Percentiles rank a stretch among this genome's conserved stretches.
phyloP scores from a whole-genome alignment of 495 filamentous ascomycete species.

The Lentithecium fluviatile region DNA sequence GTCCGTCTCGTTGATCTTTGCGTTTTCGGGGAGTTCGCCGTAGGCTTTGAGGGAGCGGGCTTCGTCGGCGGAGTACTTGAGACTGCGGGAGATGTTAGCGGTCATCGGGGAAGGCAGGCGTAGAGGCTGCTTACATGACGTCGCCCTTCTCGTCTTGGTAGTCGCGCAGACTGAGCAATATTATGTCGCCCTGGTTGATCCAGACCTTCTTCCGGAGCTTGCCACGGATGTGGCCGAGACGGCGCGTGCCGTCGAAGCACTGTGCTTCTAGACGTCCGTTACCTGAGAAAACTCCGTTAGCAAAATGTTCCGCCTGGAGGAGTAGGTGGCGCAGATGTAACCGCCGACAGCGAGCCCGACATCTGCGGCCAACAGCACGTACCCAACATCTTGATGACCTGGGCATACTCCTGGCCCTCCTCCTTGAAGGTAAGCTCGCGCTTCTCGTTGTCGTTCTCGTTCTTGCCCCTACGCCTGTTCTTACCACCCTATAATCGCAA shows the following conservation, averaged over 20 bases:
- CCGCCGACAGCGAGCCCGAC: too few species aligned
- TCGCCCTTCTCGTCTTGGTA: constrained; percentile 99
- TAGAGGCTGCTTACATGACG: constrained; percentile 57
- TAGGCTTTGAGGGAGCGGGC: constrained; percentile 92
- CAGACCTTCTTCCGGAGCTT: constrained; percentile 94
- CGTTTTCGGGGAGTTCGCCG: constrained; percentile 92
- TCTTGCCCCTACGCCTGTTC: constrained; percentile 98
- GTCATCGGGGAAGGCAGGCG: too few species aligned
- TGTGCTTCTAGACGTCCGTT: constrained; percentile 95
- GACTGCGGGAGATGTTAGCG: constrained; percentile 34
- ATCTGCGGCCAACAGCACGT: too few species aligned
- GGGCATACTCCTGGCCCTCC: constrained; percentile 80
- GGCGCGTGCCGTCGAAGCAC: constrained; percentile 93
- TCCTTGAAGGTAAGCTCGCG: constrained; percentile 98
- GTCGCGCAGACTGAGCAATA: constrained; percentile 92
- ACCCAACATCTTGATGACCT: constrained; percentile 97
- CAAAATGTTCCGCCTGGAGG: too few species aligned
- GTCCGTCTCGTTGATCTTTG: constrained; percentile 99
- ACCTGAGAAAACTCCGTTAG: neutral
- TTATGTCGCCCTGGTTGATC: constrained; percentile 70
- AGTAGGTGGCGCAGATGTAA: too few species aligned
- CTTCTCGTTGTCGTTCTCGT: constrained; percentile 99
- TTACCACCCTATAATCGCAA: constrained; percentile 78
- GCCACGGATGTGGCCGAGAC: constrained; percentile 82
- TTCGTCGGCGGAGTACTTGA: constrained; percentile 98